These are phyloP conservation scores for Calonectria montana DNA, from an alignment of 2,329 filamentous ascomycete genomes.

Conservation along the genomic window DNA sequence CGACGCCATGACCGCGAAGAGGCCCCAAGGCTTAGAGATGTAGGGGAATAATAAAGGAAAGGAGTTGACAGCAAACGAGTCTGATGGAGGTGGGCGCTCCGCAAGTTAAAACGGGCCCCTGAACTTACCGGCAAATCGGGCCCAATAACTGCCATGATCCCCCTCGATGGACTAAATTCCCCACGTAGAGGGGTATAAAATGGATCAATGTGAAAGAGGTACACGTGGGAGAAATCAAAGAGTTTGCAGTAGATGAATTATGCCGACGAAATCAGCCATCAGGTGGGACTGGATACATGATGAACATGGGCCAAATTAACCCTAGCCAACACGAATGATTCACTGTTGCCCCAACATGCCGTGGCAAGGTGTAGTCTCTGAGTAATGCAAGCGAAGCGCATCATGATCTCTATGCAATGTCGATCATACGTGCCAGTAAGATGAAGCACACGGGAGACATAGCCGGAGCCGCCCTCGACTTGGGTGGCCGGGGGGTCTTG, in stretches of 20 bases:
- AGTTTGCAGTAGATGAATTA: background rate
- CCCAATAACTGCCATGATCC: background rate
- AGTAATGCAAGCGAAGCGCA: background rate
- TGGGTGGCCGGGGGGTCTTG: background rate
- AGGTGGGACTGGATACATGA: background rate
- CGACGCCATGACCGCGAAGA: conserved; percentile 25
- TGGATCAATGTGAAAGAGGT: background rate
- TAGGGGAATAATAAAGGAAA: background rate
- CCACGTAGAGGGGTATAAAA: background rate
- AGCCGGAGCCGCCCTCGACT: background rate
- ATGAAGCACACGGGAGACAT: background rate
- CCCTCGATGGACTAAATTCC: background rate
- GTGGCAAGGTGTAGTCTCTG: background rate
- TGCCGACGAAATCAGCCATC: background rate
- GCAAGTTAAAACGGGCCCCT: conserved; percentile 3
- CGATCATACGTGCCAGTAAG: background rate
- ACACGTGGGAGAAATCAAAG: background rate
- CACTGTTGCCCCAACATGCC: background rate
- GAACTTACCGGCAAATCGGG: background rate
- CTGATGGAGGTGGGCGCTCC: background rate
- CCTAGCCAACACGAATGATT: background rate
- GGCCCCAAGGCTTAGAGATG: background rate
- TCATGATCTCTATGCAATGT: background rate
- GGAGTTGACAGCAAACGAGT: background rate
- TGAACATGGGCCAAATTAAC: background rate